Conservation (phyloP, 2,329 filamentous ascomycete species). For the Penicillium capsulatum region DNA sequence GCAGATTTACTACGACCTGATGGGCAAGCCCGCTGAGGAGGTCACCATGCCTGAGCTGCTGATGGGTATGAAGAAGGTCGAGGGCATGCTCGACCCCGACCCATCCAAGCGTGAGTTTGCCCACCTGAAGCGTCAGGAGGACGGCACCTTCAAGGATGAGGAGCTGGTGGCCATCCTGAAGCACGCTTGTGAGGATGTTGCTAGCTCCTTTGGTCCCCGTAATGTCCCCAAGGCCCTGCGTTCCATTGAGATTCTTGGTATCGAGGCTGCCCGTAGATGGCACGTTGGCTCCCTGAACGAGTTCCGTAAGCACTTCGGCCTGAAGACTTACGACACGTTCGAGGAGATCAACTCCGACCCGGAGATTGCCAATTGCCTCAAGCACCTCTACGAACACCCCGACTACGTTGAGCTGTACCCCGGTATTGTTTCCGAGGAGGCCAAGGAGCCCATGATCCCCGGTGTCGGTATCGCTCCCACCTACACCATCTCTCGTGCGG, state of each 20-base stretch:
- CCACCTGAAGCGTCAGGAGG: constrained; percentile 57
- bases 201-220: constrained; percentile 62
- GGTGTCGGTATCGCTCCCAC: constrained; percentile 72
- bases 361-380: constrained; percentile 61
- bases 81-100: constrained; percentile 58
- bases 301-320: constrained; percentile 75
- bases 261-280: constrained; percentile 72
- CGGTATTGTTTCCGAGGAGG: constrained; percentile 70
- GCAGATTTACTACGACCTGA: constrained; percentile 60
- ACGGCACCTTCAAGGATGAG: constrained; percentile 71
- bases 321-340: constrained; percentile 71
- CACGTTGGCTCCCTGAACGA: constrained; percentile 75
- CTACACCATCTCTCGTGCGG: constrained; percentile 71
- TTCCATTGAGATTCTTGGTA: constrained; percentile 74
- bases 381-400: constrained; percentile 64
- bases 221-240: constrained; percentile 71
- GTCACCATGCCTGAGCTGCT: constrained; percentile 60
- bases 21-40: constrained; percentile 56
- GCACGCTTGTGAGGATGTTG: constrained; percentile 66
- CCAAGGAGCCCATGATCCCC: constrained; percentile 67
- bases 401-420: constrained; percentile 79
- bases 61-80: constrained; percentile 59
- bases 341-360: constrained; percentile 80
- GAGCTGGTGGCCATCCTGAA: constrained; percentile 68
- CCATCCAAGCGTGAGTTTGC: constrained; percentile 66